Conservation (phyloP, 495 filamentous ascomycete species). For the Podospora pseudoanserina region DNA sequence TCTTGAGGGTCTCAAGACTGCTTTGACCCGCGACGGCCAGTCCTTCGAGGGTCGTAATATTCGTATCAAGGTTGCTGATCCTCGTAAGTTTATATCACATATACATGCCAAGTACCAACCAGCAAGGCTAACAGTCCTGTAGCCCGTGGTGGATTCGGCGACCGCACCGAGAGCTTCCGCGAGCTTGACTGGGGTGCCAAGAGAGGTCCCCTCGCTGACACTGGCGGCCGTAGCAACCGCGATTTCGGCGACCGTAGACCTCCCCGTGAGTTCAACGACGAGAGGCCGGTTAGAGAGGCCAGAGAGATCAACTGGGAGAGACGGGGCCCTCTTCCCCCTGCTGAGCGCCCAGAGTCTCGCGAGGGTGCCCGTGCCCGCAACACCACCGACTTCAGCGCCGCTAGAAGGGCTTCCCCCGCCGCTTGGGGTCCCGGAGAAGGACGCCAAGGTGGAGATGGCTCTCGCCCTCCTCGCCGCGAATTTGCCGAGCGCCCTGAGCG, state of each 20-base stretch:
- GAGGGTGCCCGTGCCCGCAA: constrained; percentile 67
- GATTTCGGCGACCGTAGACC: constrained; percentile 44
- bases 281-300: constrained; percentile 79
- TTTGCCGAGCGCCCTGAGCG: constrained; percentile 73
- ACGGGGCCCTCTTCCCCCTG: constrained; percentile 82
- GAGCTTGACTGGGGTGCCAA: constrained; percentile 63
- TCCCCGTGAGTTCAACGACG: constrained; percentile 47
- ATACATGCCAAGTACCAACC: neutral
- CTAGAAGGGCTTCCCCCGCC: constrained; percentile 67
- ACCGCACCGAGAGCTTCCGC: constrained; percentile 52
- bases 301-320: constrained; percentile 97
- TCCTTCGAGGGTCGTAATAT: constrained; percentile 84
- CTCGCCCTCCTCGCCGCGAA: constrained; percentile 75
- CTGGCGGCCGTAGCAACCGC: constrained; percentile 52
- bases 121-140: constrained; percentile 25
- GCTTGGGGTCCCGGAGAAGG: constrained; percentile 60
- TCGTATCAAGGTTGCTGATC: constrained; percentile 62
- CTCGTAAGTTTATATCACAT: constrained; percentile 34
- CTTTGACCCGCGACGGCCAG: constrained; percentile 73
- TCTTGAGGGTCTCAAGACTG: constrained; percentile 85
- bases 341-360: constrained; percentile 53
- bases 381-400: constrained; percentile 50
- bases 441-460: constrained; percentile 62
- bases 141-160: constrained; percentile 69
- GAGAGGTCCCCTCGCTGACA: constrained; percentile 79